Evolutionary conservation across 257 asterid species (phyloP).

Genomic region (Eustoma russellianum): DNA sequence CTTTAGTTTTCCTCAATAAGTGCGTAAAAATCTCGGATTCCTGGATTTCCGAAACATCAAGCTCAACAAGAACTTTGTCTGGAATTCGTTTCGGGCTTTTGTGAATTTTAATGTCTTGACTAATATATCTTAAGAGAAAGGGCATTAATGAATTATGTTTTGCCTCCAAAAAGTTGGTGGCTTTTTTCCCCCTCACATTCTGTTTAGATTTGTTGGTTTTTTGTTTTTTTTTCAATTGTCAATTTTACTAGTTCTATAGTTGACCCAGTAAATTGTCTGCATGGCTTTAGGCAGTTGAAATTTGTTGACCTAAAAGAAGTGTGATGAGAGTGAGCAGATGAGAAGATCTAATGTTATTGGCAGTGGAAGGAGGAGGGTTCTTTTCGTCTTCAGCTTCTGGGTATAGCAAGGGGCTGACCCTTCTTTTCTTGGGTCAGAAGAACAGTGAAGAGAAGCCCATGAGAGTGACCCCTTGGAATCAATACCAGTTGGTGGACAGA

Average conservation of each 20-base stretch:
- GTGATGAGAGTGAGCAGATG: conserved; percentile 55
- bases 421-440: conserved; percentile 80
- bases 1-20: no score
- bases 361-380: conserved; percentile 99
- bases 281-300: conserved; percentile 17
- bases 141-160: no score
- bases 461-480: conserved; percentile 98
- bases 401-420: conserved; percentile 91
- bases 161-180: not conserved
- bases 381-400: conserved; percentile 99
- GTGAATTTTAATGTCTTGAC: not conserved
- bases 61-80: no score
- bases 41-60: no score
- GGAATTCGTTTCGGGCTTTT: not conserved
- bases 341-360: conserved; percentile 91
- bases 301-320: conserved; percentile 3
- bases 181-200: not conserved
- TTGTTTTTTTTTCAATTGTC: no score
- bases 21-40: no score
- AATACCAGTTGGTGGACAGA: conserved; percentile 95
- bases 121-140: no score
- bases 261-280: conserved; percentile 2
- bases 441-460: conserved; percentile 75
- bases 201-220: not conserved
- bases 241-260: not conserved